These are phyloP conservation scores for Ophiostoma sp. DNA, from an alignment of 2,329 filamentous ascomycete genomes.

Conservation along the genomic window DNA sequence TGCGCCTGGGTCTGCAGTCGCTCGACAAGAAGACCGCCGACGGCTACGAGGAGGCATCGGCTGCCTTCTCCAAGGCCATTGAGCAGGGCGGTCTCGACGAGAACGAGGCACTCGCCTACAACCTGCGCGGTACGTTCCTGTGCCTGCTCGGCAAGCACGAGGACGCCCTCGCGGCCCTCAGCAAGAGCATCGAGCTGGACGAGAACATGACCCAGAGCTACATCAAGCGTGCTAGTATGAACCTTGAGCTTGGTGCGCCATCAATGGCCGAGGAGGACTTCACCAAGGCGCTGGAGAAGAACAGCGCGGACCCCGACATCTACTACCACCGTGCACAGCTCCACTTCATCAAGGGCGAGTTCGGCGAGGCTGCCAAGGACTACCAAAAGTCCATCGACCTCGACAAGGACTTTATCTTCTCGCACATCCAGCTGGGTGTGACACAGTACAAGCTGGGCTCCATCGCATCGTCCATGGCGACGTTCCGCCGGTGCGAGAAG, in stretches of 20 bases:
- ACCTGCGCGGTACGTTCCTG: slow-evolving; percentile 92
- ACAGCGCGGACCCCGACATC: slow-evolving; percentile 87
- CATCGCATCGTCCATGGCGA: slow-evolving; percentile 95
- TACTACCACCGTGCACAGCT: slow-evolving; percentile 98
- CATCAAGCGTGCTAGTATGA: slow-evolving; percentile 98
- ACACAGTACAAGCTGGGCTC: slow-evolving; percentile 99
- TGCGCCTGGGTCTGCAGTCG: slow-evolving; percentile 75
- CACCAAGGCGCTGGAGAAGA: slow-evolving; percentile 74
- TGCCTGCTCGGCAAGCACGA: slow-evolving; percentile 86
- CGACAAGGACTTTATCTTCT: slow-evolving; percentile 95
- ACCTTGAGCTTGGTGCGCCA: slow-evolving; percentile 83
- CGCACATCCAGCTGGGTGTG: slow-evolving; percentile 96
- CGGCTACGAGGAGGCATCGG: slow-evolving; percentile 81
- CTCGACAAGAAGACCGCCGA: slow-evolving; percentile 83
- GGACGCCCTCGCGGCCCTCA: slow-evolving; percentile 75
- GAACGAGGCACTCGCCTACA: slow-evolving; percentile 86
- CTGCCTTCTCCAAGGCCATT: slow-evolving; percentile 81
- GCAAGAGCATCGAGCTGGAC: slow-evolving; percentile 88
- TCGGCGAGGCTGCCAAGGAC: slow-evolving; percentile 89
- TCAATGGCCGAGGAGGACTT: slow-evolving; percentile 87
- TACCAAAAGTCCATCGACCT: slow-evolving; percentile 99
- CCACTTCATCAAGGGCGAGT: slow-evolving; percentile 95
- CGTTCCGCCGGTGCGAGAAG: slow-evolving; percentile 95
- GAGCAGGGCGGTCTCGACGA: slow-evolving; percentile 74
- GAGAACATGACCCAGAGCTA: slow-evolving; percentile 89